Conservation (phyloP, 176 grass and related monocot genomes). For the Urochloa ruziziensis region DNA sequence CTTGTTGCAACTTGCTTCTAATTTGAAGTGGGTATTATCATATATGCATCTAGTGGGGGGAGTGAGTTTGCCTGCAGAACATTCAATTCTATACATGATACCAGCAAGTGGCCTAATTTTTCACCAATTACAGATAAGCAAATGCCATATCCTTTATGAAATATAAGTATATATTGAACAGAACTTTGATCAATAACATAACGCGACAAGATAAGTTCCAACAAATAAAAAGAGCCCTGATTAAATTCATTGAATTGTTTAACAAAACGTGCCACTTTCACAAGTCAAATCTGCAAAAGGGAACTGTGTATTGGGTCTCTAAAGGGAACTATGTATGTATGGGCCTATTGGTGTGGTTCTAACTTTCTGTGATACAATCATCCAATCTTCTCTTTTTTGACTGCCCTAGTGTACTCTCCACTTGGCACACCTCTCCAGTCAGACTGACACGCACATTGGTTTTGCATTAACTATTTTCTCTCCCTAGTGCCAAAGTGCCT, state of each 20-base stretch:
- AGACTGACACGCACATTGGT: background rate
- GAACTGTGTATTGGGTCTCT: background rate
- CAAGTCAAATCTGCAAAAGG: conserved; percentile 23
- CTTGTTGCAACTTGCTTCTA: background rate
- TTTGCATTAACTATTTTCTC: background rate
- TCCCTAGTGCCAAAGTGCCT: background rate
- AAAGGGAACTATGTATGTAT: background rate
- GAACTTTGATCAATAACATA: background rate
- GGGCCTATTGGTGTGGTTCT: no score
- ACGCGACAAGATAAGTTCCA: conserved; percentile 1
- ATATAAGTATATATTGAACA: background rate
- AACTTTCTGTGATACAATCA: conserved; percentile 30
- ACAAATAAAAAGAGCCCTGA: background rate
- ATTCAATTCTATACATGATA: background rate
- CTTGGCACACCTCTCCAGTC: background rate
- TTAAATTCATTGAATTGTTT: conserved; percentile 2
- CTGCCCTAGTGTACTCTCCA: conserved; percentile 34
- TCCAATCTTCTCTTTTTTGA: conserved; percentile 22
- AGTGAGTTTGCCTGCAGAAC: background rate
- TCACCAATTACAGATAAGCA: background rate
- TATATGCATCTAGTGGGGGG: background rate
- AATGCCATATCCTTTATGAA: background rate
- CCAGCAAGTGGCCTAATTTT: background rate
- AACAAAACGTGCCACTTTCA: conserved; percentile 6
- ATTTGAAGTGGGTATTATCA: background rate